These are phyloP conservation scores for Vitis vinifera DNA, from an alignment of 164 flowering plant genomes.

Conservation along the genomic window ASM3070453v1 NC_081813.1:3239501-3240000, in stretches of 20 bases:
- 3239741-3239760: slow-evolving; percentile 30
- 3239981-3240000: slow-evolving; percentile 37
- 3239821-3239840: slow-evolving; percentile 44
- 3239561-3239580: too few species aligned
- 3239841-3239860: slow-evolving; percentile 16
- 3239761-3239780: slow-evolving; percentile 59
- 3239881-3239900: slow-evolving; percentile 48
- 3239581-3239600: too few species aligned
- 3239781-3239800: slow-evolving; percentile 57
- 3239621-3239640: too few species aligned
- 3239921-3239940: slow-evolving; percentile 33
- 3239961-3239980: slow-evolving; percentile 39
- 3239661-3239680: too few species aligned
- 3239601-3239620: too few species aligned
- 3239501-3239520: too few species aligned
- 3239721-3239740: too few species aligned
- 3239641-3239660: too few species aligned
- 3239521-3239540: too few species aligned
- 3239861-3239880: slow-evolving; percentile 12
- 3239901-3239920: slow-evolving; percentile 36
- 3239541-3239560: too few species aligned
- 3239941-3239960: slow-evolving; percentile 40
- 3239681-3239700: too few species aligned
- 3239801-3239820: slow-evolving; percentile 58
- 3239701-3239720: too few species aligned